Percentiles rank a stretch among this genome's conserved stretches.
Evolutionary conservation across 345 rosid genomes (phyloP).

Genomic region (Euphorbia pulcherrima): DNA sequence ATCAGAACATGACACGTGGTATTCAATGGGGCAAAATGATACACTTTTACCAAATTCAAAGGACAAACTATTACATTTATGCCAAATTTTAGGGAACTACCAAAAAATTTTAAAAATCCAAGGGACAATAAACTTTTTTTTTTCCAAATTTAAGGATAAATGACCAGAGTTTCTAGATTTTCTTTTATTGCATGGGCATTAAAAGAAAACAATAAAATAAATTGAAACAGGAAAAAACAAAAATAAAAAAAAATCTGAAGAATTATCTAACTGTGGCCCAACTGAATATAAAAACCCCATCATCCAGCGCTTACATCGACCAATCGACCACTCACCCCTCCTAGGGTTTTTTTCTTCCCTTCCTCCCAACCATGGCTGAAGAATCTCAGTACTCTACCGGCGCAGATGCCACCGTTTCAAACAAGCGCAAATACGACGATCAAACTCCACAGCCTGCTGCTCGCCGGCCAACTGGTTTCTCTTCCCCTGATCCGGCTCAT

Average conservation of each 20-base stretch:
- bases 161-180: too few species aligned
- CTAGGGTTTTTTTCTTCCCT: conserved; percentile 11
- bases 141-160: too few species aligned
- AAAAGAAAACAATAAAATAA: too few species aligned
- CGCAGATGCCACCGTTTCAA: conserved; percentile 29
- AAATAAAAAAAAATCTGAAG: neutral
- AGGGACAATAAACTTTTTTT: too few species aligned
- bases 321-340: neutral
- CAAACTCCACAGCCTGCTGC: conserved; percentile 47
- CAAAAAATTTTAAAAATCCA: too few species aligned
- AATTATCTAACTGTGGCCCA: conserved; percentile 4
- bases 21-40: too few species aligned
- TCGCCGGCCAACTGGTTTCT: conserved; percentile 83
- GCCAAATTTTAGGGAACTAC: too few species aligned
- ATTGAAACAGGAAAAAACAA: neutral
- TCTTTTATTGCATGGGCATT: neutral
- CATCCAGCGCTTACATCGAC: neutral
- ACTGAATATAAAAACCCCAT: conserved; percentile 6
- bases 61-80: too few species aligned
- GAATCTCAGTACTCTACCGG: conserved; percentile 78
- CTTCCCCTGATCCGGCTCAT: conserved; percentile 50
- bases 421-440: conserved; percentile 93
- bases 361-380: conserved; percentile 59
- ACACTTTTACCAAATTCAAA: too few species aligned
- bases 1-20: too few species aligned